Percentiles rank a stretch among this genome's conserved stretches.
phyloP scores from a whole-genome alignment of 768 basidiomycete genomes.

The Asterophora lycoperdoides region DNA sequence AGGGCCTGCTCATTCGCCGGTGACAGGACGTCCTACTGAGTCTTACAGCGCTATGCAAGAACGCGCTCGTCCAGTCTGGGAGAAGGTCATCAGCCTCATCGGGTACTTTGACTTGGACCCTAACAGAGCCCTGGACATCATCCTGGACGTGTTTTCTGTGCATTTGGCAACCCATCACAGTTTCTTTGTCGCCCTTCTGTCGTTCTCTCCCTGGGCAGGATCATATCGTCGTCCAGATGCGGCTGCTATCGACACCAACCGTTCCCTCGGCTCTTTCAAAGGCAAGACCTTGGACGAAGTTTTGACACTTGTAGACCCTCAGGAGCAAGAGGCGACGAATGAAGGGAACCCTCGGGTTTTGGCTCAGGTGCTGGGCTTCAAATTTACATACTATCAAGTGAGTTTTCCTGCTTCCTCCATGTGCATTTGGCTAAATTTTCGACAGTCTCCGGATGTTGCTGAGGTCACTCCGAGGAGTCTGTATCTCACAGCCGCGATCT shows the following conservation, averaged over 20 bases:
- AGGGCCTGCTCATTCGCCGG: constrained; percentile 67
- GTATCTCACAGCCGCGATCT: constrained; percentile 76
- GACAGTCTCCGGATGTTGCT: constrained; percentile 50
- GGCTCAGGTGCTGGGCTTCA: constrained; percentile 96
- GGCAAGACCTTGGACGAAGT: constrained; percentile 69
- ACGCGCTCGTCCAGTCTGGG: constrained; percentile 70
- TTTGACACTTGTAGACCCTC: constrained; percentile 48
- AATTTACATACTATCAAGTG: constrained; percentile 89
- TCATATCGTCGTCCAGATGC: constrained; percentile 34
- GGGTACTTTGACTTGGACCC: constrained; percentile 98
- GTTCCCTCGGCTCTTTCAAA: constrained; percentile 38
- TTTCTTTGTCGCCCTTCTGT: constrained; percentile 86
- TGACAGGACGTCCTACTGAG: constrained; percentile 65
- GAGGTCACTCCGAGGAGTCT: constrained; percentile 69
- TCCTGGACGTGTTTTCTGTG: constrained; percentile 85
- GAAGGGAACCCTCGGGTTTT: constrained; percentile 53
- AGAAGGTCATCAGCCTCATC: constrained; percentile 81
- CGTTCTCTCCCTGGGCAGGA: constrained; percentile 83
- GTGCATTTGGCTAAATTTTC: constrained; percentile 4
- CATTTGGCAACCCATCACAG: constrained; percentile 78
- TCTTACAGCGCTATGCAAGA: constrained; percentile 52
- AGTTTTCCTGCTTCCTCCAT: constrained; percentile 13
- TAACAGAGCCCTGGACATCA: constrained; percentile 87
- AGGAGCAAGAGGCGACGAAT: constrained; percentile 17
- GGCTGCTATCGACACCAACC: constrained; percentile 35